Base-by-base conservation (phyloP, 805 yeast species). In the Candida ponderosae region DNA sequence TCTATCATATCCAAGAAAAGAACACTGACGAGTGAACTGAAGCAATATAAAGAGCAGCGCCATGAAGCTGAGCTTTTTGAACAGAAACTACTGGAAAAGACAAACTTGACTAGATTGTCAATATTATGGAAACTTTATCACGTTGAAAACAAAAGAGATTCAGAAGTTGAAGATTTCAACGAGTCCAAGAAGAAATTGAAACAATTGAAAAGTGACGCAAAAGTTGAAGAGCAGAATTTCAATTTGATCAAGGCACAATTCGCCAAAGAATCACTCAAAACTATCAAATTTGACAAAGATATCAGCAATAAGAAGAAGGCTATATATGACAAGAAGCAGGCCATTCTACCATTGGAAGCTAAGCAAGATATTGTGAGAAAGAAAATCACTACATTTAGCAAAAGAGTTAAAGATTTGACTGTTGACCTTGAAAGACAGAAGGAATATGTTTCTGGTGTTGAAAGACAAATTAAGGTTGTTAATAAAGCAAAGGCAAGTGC, bases 41-140 rank as follows among this genome's bases (percentile, higher is more conserved):
- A 73, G 53, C 89, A 80, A 48, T 86, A 86, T 49, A 77, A 76
- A 45, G 86, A 76, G 41, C 95, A 87, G 53, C 68, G 81, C 47
- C 65, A 65, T 5, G 93, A 87, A 54, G 81, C 82, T 34, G 83
- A 78, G 40, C 62, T 70, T 39, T 87, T 76, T 55, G 81, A 79
- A 45, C 54, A 61, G 26, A 78, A 74, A 49, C 51, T 76, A 6
- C 57, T 56, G 2, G 76, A 76, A 44, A 74, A 71, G 45, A 57
- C 63, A 10, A 57, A 67, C 9, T 47, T 74, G 18, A 65, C 74
- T n/a, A 62, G 67, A 32, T 54, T 63, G 10, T 72, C 70, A 20
- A 72, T 79, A 31, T 54, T 89, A 24, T 78, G 83, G 68, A 75
- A 77, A 45, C 57, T 88, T 11, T 82, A 66, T 50, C 85, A 81